Evolutionary conservation across 2,329 filamentous ascomycete genomes (phyloP).

Genomic region (Knoxdaviesia proteae): DNA sequence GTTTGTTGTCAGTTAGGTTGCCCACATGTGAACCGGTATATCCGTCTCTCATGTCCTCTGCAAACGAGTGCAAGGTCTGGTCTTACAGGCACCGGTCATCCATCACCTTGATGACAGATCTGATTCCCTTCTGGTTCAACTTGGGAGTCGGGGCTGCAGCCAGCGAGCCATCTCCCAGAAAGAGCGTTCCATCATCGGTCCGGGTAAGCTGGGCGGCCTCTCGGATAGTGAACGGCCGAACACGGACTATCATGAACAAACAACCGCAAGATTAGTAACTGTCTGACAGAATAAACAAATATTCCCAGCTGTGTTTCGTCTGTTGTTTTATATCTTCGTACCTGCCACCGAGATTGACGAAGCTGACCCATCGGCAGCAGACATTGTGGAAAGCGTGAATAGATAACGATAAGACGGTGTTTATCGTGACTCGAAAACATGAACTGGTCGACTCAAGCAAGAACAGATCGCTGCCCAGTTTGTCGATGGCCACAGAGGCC

Average conservation of each 20-base stretch:
- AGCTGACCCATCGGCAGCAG: constrained; percentile 19
- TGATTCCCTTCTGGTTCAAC: constrained; percentile 65
- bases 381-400: constrained; percentile 1
- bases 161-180: constrained; percentile 90
- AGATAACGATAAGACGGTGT: not conserved
- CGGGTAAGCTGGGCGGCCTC: constrained; percentile 79
- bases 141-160: constrained; percentile 74
- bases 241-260: constrained; percentile 30
- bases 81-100: constrained; percentile 89
- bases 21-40: no score
- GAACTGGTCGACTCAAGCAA: no score
- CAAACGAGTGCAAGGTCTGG: not conserved
- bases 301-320: not conserved
- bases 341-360: constrained; percentile 40
- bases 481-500: no score
- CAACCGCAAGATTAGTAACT: constrained; percentile 10
- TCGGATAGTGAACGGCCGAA: constrained; percentile 60
- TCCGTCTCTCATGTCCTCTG: no score
- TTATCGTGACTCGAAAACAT: no score
- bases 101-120: constrained; percentile 85
- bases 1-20: not conserved
- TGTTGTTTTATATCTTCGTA: constrained; percentile 11
- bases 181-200: constrained; percentile 68
- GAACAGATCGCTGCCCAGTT: no score
- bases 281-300: not conserved